Evolutionary conservation across 768 basidiomycete genomes (phyloP).

Genomic region (Clitopilus passeckerianus): DNA sequence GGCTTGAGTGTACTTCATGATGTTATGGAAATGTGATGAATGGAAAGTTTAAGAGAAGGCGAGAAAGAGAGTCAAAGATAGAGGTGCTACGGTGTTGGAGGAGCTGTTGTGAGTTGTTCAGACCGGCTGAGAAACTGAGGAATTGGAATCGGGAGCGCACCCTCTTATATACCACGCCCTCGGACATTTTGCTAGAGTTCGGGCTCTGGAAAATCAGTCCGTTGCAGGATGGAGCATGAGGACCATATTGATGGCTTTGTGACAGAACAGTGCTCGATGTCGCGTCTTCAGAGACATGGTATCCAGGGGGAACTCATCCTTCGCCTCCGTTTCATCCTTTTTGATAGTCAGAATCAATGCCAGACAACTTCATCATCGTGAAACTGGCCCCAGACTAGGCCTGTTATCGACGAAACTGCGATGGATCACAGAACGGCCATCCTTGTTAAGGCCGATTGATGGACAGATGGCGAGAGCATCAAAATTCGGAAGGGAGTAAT

Average conservation of each 20-base stretch:
- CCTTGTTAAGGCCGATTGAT: background rate
- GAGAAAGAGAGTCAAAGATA: background rate
- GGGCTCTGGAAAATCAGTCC: background rate
- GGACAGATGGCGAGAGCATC: background rate
- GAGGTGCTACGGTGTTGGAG: background rate
- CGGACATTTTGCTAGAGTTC: background rate
- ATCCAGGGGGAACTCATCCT: background rate
- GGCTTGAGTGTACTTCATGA: background rate
- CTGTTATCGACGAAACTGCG: background rate
- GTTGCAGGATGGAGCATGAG: background rate
- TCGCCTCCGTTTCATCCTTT: background rate
- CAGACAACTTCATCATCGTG: background rate
- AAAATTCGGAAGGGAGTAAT: background rate
- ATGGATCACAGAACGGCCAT: background rate
- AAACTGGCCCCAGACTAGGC: background rate
- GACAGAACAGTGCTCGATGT: background rate
- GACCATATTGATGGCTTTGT: background rate
- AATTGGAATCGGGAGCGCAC: background rate
- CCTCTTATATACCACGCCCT: background rate
- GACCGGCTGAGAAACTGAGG: conserved; percentile 1
- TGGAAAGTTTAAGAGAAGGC: background rate
- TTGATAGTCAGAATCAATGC: background rate
- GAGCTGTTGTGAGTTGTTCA: background rate
- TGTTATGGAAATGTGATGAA: background rate
- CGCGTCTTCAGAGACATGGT: background rate